Evolutionary conservation across 345 rosid genomes (phyloP), one percentile per base, ranked within the genome.

Genomic region (Adansonia digitata): DNA sequence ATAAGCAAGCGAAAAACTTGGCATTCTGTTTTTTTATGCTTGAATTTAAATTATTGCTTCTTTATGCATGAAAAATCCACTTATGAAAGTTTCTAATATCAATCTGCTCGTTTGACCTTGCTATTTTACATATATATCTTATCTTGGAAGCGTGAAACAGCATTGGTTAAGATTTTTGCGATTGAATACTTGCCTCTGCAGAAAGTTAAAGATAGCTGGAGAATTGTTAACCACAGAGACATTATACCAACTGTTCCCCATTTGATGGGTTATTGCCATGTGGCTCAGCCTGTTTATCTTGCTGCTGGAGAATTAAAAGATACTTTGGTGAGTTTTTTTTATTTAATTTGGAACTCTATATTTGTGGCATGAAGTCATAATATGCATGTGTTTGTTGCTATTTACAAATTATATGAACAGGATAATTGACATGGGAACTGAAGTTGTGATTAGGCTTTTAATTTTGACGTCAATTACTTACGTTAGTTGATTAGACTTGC

Each of bases 181-280:
- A 59, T 71, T 70, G 45, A 55, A 11, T 74, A 51, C 48, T 48
- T 39, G 42, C 55, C 29, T 72, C 66, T 77, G 79, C 92, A 94
- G 98, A 94, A 88, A 85, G 95, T 92, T 71, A 88, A 83, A 84
- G 97, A 92, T 74, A 92, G 94, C 80, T 91, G 97, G 98, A 91
- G 97, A 84, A 90, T 94, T 71, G 95, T 94, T 53, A 94, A 94
- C 82, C 95, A 90, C 73, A 90, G 98, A 87, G 98, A 94, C 85
- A 92, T 94, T 78, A 92, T 94, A 79, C 98, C 97, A n/a, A 87
- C 98, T 9, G 87, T 94, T 22, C 97, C 98, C 46, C 97, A 92
- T 64, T 84, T 92, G 77, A 94, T 92, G 98, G 98, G 98, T 64
- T 94, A 94, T 75, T 92, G 94, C 84, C 98, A 94, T 69, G 98